Conservation (phyloP, 2,329 filamentous ascomycete species). For the Fusarium stilboides region DNA sequence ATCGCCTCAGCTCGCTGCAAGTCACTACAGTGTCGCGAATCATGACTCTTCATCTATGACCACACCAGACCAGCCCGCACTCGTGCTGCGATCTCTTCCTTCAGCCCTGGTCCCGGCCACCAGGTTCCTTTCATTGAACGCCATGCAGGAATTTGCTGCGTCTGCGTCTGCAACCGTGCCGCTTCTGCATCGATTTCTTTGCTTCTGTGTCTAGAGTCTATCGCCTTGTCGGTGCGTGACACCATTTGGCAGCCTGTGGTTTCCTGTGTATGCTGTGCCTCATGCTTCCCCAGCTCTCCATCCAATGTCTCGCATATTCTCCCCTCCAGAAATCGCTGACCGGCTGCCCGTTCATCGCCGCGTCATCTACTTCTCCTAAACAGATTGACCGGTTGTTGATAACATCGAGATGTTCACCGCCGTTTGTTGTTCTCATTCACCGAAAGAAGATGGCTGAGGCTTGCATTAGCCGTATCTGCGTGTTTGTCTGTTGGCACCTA, state of each 20-base stretch:
- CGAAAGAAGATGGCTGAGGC: conserved; percentile 28
- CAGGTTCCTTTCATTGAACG: conserved; percentile 31
- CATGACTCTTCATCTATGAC: conserved; percentile 21
- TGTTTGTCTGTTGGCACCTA: conserved; percentile 35
- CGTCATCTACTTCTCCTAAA: conserved; percentile 24
- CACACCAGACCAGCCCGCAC: conserved; percentile 26
- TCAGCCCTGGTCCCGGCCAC: conserved; percentile 40
- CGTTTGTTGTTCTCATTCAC: conserved; percentile 39
- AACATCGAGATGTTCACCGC: conserved; percentile 43
- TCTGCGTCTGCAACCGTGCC: conserved; percentile 32
- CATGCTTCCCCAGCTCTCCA: conserved; percentile 34
- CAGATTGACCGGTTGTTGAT: conserved; percentile 35
- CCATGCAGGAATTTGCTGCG: conserved; percentile 30
- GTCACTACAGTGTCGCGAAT: conserved; percentile 21
- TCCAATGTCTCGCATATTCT: conserved; percentile 47
- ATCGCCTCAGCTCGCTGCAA: conserved; percentile 36
- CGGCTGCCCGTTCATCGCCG: conserved; percentile 34
- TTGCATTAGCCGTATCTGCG: conserved; percentile 45
- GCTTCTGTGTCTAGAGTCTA: conserved; percentile 11
- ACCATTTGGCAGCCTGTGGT: conserved; percentile 13
- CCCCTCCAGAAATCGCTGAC: conserved; percentile 45
- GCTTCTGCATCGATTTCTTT: conserved; percentile 27
- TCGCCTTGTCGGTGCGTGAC: conserved; percentile 23
- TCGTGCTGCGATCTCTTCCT: conserved; percentile 39
- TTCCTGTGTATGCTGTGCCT: conserved; percentile 33